Percentiles rank a stretch among this genome's conserved stretches.
These are phyloP conservation scores for Pluteus cervinus DNA, from an alignment of 768 basidiomycete species.

Conservation along the genomic window DNA sequence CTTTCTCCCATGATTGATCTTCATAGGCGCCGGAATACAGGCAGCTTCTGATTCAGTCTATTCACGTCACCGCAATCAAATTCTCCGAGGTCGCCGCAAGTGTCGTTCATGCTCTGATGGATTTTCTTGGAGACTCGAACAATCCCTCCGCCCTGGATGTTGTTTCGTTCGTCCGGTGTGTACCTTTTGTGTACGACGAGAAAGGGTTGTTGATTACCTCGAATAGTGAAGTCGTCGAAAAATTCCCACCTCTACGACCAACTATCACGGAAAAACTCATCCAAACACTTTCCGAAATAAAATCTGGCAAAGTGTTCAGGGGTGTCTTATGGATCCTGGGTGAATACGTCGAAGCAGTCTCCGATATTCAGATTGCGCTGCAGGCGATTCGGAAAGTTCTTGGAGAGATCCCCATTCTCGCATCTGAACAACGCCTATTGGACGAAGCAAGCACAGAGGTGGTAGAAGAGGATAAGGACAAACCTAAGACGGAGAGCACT, in stretches of 20 bases:
- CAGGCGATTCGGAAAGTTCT: constrained; percentile 76
- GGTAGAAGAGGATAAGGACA: constrained; percentile 35
- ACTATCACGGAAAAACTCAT: constrained; percentile 85
- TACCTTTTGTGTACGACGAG: constrained; percentile 2
- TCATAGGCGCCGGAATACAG: constrained; percentile 88
- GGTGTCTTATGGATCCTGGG: constrained; percentile 98
- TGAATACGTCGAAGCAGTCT: constrained; percentile 72
- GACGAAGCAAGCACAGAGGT: constrained; percentile 59
- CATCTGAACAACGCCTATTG: constrained; percentile 77
- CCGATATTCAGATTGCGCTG: constrained; percentile 70
- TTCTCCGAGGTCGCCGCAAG: constrained; percentile 96
- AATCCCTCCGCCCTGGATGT: constrained; percentile 96
- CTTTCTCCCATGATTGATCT: not conserved
- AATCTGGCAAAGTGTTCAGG: constrained; percentile 94
- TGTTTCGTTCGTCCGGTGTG: constrained; percentile 58
- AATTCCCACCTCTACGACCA: constrained; percentile 82
- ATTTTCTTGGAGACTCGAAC: constrained; percentile 91
- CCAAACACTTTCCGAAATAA: constrained; percentile 76
- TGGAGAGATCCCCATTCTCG: constrained; percentile 96
- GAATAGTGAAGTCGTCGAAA: constrained; percentile 88
- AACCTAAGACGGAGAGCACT: constrained; percentile 37
- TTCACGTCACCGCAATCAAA: constrained; percentile 92
- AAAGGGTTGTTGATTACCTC: too few relatives aligned
- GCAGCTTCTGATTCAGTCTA: constrained; percentile 94
- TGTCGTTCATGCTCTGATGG: constrained; percentile 90